Evolutionary conservation across 768 basidiomycete species (phyloP).

Genomic region (Psilocybe azurescens): DNA sequence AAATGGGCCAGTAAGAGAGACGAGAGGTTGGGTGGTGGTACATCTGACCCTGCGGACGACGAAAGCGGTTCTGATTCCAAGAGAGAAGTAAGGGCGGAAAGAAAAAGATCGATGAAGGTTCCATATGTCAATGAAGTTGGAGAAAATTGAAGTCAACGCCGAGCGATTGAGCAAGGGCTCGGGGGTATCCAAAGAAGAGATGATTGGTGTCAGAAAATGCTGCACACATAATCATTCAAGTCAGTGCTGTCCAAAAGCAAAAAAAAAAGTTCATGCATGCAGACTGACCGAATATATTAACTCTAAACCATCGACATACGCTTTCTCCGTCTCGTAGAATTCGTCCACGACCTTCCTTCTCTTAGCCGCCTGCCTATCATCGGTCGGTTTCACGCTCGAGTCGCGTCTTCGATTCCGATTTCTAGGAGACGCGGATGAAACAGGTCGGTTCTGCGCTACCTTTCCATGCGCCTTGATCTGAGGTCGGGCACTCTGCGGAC

Average conservation of each 20-base stretch:
- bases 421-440: slow-evolving; percentile 45
- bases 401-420: slow-evolving; percentile 43
- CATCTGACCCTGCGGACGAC: not conserved
- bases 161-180: slow-evolving; percentile 72
- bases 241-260: not conserved
- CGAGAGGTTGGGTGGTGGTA: slow-evolving; percentile 34
- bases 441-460: slow-evolving; percentile 36
- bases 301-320: slow-evolving; percentile 83
- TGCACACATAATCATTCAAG: slow-evolving; percentile 29
- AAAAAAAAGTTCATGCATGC: not conserved
- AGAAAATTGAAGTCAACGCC: slow-evolving; percentile 77
- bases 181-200: slow-evolving; percentile 71
- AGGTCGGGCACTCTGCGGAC: slow-evolving; percentile 17
- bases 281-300: slow-evolving; percentile 78
- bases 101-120: slow-evolving; percentile 84
- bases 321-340: slow-evolving; percentile 81
- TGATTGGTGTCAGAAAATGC: slow-evolving; percentile 86
- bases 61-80: slow-evolving; percentile 30
- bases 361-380: slow-evolving; percentile 59
- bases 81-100: slow-evolving; percentile 58
- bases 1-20: slow-evolving; percentile 76
- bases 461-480: slow-evolving; percentile 14
- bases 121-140: slow-evolving; percentile 92
- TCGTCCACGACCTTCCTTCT: slow-evolving; percentile 77
- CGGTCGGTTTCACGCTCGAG: slow-evolving; percentile 41